Conservation (phyloP, 768 basidiomycete genomes). For the Mycena pura region DNA sequence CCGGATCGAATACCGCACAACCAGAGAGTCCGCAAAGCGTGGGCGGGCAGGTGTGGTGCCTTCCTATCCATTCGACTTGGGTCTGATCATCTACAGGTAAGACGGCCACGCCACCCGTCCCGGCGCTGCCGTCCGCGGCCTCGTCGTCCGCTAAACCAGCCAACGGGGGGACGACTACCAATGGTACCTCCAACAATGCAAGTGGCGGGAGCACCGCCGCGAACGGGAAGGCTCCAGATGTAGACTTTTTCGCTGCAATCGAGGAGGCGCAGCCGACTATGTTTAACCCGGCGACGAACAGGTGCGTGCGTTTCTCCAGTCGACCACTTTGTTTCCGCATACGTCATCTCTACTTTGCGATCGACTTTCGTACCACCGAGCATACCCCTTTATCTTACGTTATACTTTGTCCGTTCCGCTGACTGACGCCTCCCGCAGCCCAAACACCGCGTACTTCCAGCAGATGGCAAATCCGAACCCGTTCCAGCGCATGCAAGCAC, state of each 20-base stretch:
- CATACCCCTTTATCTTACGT: too few species aligned
- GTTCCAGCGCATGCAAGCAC: slow-evolving; percentile 68
- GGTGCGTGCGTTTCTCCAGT: slow-evolving; percentile 47
- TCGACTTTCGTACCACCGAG: too few species aligned
- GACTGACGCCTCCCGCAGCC: slow-evolving; percentile 40
- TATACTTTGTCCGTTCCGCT: not conserved
- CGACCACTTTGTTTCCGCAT: too few species aligned
- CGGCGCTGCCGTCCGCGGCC: slow-evolving; percentile 20
- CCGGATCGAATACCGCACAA: slow-evolving; percentile 87
- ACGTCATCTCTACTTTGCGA: too few species aligned
- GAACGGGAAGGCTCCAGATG: slow-evolving; percentile 41
- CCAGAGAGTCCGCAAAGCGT: slow-evolving; percentile 69
- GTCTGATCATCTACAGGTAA: not conserved
- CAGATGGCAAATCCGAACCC: slow-evolving; percentile 74
- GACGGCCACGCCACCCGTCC: slow-evolving; percentile 25
- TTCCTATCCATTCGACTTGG: not conserved
- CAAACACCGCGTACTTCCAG: slow-evolving; percentile 56
- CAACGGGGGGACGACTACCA: slow-evolving; percentile 9
- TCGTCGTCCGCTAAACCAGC: slow-evolving; percentile 27
- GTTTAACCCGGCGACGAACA: slow-evolving; percentile 69
- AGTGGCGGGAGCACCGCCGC: slow-evolving; percentile 28
- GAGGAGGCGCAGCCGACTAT: slow-evolving; percentile 80
- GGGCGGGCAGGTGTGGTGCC: slow-evolving; percentile 30
- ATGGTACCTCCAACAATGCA: slow-evolving; percentile 1
- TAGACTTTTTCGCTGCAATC: slow-evolving; percentile 91